These are phyloP conservation scores for Sporobolomyces pararoseus DNA, from an alignment of 768 basidiomycete genomes.

Conservation along the genomic window DNA sequence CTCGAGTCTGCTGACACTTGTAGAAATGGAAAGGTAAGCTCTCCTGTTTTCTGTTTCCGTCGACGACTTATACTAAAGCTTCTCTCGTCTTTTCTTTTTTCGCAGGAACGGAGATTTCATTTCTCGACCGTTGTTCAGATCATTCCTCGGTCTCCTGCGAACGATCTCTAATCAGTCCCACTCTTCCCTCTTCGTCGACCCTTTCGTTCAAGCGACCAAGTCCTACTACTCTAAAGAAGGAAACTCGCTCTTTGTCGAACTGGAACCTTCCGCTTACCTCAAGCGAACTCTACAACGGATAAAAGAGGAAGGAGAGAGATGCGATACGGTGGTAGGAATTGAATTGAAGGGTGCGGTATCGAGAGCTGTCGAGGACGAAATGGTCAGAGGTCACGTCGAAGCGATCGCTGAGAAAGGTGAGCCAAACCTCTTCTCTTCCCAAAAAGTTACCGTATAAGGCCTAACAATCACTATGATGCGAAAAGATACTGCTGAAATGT, in stretches of 20 bases:
- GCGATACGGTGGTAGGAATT: constrained; percentile 21
- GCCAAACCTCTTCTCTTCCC: too few relatives aligned
- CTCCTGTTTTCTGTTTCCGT: too few relatives aligned
- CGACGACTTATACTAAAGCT: not conserved
- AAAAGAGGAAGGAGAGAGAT: constrained; percentile 64
- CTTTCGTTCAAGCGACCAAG: constrained; percentile 68
- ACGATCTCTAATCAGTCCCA: constrained; percentile 58
- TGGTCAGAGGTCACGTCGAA: constrained; percentile 56
- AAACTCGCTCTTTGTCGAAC: constrained; percentile 61
- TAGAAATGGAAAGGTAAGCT: constrained; percentile 59
- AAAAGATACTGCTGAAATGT: constrained; percentile 60
- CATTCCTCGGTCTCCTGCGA: constrained; percentile 38
- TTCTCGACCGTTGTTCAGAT: constrained; percentile 83
- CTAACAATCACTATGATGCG: too few relatives aligned
- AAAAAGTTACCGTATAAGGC: too few relatives aligned
- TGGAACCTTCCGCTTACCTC: constrained; percentile 63
- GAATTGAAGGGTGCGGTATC: constrained; percentile 52
- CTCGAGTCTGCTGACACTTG: constrained; percentile 56
- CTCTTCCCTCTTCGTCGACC: constrained; percentile 72
- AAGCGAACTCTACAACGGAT: constrained; percentile 71
- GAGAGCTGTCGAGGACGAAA: constrained; percentile 57
- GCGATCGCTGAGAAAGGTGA: constrained; percentile 49
- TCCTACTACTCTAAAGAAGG: constrained; percentile 76
- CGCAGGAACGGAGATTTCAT: constrained; percentile 82
- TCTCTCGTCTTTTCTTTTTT: not conserved